Conservation (phyloP, 305 asterid genomes). For the Fraxinus paxiana region DNA sequence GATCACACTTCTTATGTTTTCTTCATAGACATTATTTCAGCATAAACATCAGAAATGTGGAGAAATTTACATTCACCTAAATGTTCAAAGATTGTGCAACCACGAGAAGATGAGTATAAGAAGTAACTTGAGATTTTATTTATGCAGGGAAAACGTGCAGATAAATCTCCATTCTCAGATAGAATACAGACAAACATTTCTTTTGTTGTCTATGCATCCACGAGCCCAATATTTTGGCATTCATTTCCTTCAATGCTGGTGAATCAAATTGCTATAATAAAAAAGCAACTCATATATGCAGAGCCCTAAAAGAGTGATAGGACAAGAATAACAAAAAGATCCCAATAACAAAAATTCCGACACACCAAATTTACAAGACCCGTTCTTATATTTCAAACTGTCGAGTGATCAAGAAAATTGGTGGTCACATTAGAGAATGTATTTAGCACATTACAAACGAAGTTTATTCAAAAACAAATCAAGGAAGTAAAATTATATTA, state of each 20-base stretch:
- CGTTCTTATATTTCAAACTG: background rate
- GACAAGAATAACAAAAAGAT: background rate
- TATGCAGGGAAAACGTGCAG: background rate
- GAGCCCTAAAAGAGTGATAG: background rate
- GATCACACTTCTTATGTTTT: background rate
- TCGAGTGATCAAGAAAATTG: background rate
- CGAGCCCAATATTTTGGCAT: background rate
- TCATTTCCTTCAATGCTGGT: background rate
- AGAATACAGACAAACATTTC: background rate
- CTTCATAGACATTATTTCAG: background rate
- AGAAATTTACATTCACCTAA: background rate
- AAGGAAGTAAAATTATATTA: background rate
- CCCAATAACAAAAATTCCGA: background rate
- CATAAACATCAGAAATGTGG: background rate
- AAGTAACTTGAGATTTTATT: background rate
- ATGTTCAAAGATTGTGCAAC: background rate
- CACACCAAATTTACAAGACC: background rate
- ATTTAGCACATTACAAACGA: background rate
- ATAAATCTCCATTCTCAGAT: background rate
- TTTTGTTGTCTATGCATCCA: background rate
- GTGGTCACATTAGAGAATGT: background rate
- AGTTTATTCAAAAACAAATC: background rate
- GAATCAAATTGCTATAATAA: background rate
- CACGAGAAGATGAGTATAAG: background rate
- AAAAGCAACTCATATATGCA: background rate